Percentiles rank a stretch among this genome's conserved stretches.
These are phyloP conservation scores for Striga asiatica DNA, from an alignment of 257 asterid species.

Conservation along the genomic window DNA sequence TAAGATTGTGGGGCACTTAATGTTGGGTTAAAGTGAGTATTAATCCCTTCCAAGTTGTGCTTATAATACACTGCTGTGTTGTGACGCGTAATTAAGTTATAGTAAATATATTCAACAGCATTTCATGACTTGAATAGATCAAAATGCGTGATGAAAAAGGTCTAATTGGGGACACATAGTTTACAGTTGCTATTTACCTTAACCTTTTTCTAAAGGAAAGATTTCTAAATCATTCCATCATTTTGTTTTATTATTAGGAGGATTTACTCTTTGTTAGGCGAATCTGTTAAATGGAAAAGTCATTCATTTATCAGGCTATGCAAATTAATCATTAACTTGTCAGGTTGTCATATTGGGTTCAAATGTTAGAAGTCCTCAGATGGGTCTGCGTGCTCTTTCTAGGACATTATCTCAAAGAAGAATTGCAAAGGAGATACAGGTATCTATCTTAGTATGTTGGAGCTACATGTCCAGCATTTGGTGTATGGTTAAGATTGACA, in stretches of 20 bases:
- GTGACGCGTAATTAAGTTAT: too few species aligned
- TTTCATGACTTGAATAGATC: too few species aligned
- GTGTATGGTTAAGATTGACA: too few species aligned
- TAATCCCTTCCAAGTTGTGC: too few species aligned
- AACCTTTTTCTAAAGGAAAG: too few species aligned
- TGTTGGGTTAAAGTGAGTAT: background rate
- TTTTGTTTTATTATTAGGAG: background rate
- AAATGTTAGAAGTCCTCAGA: conserved; percentile 53
- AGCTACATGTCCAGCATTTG: too few species aligned
- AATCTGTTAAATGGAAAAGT: background rate
- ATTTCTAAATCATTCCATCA: too few species aligned
- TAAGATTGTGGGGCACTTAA: background rate
- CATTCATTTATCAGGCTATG: background rate
- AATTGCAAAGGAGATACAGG: conserved; percentile 94
- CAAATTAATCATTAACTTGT: conserved; percentile 5
- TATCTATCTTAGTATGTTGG: conserved; percentile 17
- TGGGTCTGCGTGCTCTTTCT: conserved; percentile 85
- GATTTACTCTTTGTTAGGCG: background rate
- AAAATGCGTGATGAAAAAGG: too few species aligned
- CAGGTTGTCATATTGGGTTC: conserved; percentile 89
- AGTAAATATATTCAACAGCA: too few species aligned
- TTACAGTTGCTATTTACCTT: too few species aligned
- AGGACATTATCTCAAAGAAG: conserved; percentile 77
- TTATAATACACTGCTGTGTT: too few species aligned
- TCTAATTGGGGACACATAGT: too few species aligned